Base-by-base conservation (phyloP, 805 yeast genomes). In the Kuraishia piskuri region DNA sequence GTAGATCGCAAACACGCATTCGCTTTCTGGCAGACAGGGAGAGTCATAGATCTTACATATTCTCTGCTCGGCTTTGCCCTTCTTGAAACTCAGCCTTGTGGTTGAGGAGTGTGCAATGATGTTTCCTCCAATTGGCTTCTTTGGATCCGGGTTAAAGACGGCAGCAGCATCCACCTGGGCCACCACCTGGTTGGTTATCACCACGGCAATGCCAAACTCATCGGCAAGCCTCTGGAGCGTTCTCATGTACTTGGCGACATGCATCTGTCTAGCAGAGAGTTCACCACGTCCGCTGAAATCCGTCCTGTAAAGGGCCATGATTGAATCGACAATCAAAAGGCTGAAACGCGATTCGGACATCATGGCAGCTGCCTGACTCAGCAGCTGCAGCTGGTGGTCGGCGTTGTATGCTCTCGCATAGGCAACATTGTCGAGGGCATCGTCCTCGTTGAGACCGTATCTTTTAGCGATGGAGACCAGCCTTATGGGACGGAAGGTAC, bases 81-180 rank as follows among this genome's bases (percentile, higher is more conserved):
- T 94, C 64, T 86, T 87, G 68, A 94, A 84, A 53, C 88, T 86
- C 55, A 94, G 77, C 63, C 99, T 80, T 2, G 99, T 94, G 5
- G 98, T 92, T 2, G 97, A 90, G 20, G 96, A 84, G 68, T 94
- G 99, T 0, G 98, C 99, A 67, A 94, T 86, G 61, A 94, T 94
- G 65, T 94, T 92, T 62, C 99, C 99, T 57, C 99, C 99, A 60
- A 94, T 92, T 19, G 99, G 99, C 68, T 94, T 94, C 68, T 94
- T 94, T 17, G 98, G 97, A 68, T 94, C 99, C 1, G 97, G 96
- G 61, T 91, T 90, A 68, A 84, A 91, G 73, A 82, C 72, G 24
- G 81, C 77, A 63, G 95, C 95, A n/a, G 83, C 84, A 64, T 94
- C 99, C 20, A 94, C 99, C 69, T 91, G 97, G 3, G 98, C 97